Evolutionary conservation across 495 filamentous ascomycete species (phyloP).

Genomic region (Parachaetomium inaequale): DNA sequence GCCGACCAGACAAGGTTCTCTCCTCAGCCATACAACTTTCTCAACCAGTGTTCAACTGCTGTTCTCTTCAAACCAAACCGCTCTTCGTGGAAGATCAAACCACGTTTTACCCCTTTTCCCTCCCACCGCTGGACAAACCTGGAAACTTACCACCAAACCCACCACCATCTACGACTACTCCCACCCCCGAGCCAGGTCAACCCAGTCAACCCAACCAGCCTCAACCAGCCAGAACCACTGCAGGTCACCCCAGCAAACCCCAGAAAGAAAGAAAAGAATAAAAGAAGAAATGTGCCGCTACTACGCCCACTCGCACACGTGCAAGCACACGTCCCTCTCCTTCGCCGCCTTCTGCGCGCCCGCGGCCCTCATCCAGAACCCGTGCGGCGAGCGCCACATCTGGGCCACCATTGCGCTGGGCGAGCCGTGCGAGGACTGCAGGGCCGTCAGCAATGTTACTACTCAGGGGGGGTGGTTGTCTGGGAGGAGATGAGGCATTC

Average conservation of each 20-base stretch:
- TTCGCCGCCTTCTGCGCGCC: slow-evolving; percentile 31
- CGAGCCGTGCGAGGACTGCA: slow-evolving; percentile 29
- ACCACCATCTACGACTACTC: not conserved
- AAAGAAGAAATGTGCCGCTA: slow-evolving; percentile 32
- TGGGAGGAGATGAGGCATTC: too few relatives aligned
- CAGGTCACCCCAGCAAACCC: not conserved
- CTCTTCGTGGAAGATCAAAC: not conserved
- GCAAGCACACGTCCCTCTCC: slow-evolving; percentile 28
- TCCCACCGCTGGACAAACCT: not conserved
- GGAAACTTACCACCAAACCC: not conserved
- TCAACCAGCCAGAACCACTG: not conserved
- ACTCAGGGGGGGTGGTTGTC: too few relatives aligned
- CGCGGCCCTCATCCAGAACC: slow-evolving; percentile 31
- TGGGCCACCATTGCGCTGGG: slow-evolving; percentile 34
- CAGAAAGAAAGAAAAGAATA: not conserved
- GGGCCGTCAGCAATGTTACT: not conserved
- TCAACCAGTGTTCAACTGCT: too few relatives aligned
- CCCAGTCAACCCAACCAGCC: not conserved
- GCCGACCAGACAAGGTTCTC: not conserved
- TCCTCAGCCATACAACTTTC: not conserved
- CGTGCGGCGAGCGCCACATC: slow-evolving; percentile 27
- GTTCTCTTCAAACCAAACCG: not conserved
- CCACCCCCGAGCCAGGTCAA: not conserved
- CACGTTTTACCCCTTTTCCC: not conserved
- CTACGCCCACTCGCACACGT: slow-evolving; percentile 33